Base-by-base conservation (phyloP, 257 asterid genomes). In the Przewalskia tangutica region DNA sequence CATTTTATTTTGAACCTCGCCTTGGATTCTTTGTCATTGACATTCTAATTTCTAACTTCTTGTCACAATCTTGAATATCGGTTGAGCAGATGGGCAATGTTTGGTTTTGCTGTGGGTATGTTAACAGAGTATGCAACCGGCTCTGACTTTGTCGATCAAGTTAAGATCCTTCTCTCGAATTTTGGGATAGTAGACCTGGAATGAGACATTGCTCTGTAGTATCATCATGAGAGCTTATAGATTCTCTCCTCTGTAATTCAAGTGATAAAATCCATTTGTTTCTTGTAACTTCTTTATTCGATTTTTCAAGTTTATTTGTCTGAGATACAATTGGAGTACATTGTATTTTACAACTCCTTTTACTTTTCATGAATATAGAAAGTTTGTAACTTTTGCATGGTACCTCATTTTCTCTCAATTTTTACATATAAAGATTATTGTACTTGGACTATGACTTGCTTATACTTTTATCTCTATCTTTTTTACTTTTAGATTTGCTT, bases 111-210 rank as follows among this genome's bases (percentile, higher is more conserved):
- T 46, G 98, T 96, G 18, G 99, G 98, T 64, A 83, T 96, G 95
- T 82, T 96, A 81, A 96, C 99, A 48, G 98, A 96, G 87, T 96
- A 89, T 60, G 99, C 99, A 27, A 96, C 99, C 14, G 99, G 99
- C 48, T 94, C 99, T 1, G 97, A 94, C 89, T 94, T 96, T 48
- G 98, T 94, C 85, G 98, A 93, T 73, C 99, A 96, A 92, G 90
- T 96, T 59, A 94, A 92, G 86, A 96, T 96, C 87, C 98, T 96
- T 51, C 92, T 96, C 87, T 96, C 99, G 89, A 93, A 96, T 84
- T 94, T 94, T 64, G 99, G 99, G 63, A 89, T 96, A 73, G 82
- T 96, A 20, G 99, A 96, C 87, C 94, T 96, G 32, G 97, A 93
- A 34, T 96, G 90, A 93, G 10, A 70, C 17, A 40, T 1, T 48